phyloP scores from a whole-genome alignment of 305 asterid genomes.

The Fraxinus velutina region DNA sequence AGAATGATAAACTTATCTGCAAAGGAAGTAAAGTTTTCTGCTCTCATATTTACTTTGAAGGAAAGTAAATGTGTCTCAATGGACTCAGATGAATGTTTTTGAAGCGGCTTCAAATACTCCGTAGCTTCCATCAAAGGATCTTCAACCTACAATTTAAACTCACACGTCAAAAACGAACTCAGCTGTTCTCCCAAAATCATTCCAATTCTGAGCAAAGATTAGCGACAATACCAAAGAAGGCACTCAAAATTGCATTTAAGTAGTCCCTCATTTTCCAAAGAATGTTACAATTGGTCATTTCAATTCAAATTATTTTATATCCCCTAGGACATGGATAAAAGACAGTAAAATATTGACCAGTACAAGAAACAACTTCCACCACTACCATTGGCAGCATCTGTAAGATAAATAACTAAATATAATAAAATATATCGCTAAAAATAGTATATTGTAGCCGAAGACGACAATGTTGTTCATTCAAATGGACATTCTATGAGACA shows the following conservation, averaged over 20 bases:
- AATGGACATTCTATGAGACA: too few relatives aligned
- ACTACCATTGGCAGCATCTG: too few relatives aligned
- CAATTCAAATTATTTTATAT: too few relatives aligned
- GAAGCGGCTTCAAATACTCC: constrained; percentile 89
- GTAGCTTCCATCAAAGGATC: constrained; percentile 88
- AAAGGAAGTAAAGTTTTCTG: constrained; percentile 76
- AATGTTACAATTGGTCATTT: too few relatives aligned
- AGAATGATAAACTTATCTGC: constrained; percentile 50
- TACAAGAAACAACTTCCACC: too few relatives aligned
- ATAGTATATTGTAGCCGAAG: too few relatives aligned
- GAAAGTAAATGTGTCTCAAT: constrained; percentile 81
- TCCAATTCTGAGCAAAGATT: neutral
- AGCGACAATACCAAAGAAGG: neutral
- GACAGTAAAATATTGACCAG: too few relatives aligned
- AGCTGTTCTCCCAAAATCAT: neutral
- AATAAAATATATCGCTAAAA: too few relatives aligned
- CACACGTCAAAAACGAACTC: constrained; percentile 7
- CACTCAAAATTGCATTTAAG: neutral
- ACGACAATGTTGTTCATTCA: too few relatives aligned
- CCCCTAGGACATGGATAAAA: too few relatives aligned
- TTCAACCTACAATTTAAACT: constrained; percentile 60
- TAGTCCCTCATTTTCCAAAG: too few relatives aligned
- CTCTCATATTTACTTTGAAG: constrained; percentile 89
- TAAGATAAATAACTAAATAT: too few relatives aligned
- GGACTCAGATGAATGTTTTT: constrained; percentile 78